These are phyloP conservation scores for Quillaja saponaria DNA, from an alignment of 306 rosid genomes.

Conservation along the genomic window DNA sequence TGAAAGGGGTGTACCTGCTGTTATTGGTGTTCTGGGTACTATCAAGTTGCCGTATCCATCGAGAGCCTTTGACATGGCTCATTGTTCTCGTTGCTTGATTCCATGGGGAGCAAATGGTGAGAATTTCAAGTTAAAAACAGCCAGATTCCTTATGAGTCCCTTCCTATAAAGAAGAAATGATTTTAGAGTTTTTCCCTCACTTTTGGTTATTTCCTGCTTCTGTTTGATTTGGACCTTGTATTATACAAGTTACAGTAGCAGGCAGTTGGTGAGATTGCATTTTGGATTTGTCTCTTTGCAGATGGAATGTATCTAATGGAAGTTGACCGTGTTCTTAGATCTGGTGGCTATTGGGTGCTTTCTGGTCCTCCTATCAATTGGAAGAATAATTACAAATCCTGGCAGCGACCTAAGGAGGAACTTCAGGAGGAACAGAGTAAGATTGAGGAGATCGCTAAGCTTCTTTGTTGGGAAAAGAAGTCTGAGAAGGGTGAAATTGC, in stretches of 20 bases:
- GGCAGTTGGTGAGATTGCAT: conserved; percentile 16
- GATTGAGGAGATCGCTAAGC: conserved; percentile 78
- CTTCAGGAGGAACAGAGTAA: conserved; percentile 81
- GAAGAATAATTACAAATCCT: conserved; percentile 71
- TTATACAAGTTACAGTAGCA: conserved; percentile 15
- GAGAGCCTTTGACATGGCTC: conserved; percentile 97
- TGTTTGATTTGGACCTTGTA: conserved; percentile 22
- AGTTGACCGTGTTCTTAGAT: conserved; percentile 95
- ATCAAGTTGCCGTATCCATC: conserved; percentile 88
- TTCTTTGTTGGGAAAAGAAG: conserved; percentile 97
- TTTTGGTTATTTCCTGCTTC: conserved; percentile 14
- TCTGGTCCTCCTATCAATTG: conserved; percentile 97
- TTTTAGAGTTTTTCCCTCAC: neutral
- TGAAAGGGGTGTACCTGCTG: conserved; percentile 94
- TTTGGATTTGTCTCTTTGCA: conserved; percentile 37
- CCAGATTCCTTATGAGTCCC: conserved; percentile 4
- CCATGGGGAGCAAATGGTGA: conserved; percentile 93
- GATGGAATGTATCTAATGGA: conserved; percentile 89
- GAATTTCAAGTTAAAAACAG: conserved; percentile 24
- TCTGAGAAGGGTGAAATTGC: conserved; percentile 80
- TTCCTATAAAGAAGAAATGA: conserved; percentile 21
- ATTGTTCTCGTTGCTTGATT: conserved; percentile 96
- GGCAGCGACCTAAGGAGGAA: conserved; percentile 89
- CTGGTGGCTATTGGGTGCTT: conserved; percentile 98
- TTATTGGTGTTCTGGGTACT: conserved; percentile 89